These are phyloP conservation scores for Tilletia walkeri DNA, from an alignment of 1,284 basidiomycete genomes.

Conservation along the genomic window DNA sequence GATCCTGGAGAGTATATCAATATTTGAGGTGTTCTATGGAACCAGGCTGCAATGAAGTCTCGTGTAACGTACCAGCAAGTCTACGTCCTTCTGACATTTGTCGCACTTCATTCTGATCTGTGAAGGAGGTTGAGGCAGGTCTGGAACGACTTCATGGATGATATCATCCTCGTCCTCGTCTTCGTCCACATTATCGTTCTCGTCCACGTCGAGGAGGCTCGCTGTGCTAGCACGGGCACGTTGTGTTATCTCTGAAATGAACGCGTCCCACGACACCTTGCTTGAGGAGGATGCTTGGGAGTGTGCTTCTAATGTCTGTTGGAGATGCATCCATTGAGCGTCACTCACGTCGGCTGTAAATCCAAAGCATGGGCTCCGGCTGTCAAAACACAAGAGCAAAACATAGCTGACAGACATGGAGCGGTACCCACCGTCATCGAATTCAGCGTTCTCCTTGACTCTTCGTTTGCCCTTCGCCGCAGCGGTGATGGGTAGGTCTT, in stretches of 20 bases:
- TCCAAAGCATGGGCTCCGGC: background rate
- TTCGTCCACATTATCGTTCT: background rate
- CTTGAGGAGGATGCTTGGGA: background rate
- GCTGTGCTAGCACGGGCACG: background rate
- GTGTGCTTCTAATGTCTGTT: background rate
- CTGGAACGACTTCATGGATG: background rate
- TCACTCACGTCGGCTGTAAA: constrained; percentile 7
- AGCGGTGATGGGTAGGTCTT: background rate
- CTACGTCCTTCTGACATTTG: background rate
- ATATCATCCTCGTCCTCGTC: background rate
- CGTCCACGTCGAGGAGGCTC: background rate
- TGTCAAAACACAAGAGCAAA: background rate
- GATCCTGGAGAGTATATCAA: background rate
- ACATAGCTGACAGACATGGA: background rate
- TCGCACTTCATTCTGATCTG: background rate
- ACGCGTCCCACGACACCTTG: background rate
- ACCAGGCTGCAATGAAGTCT: background rate
- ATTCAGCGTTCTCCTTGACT: constrained; percentile 10
- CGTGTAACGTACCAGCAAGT: background rate
- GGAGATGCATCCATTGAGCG: background rate
- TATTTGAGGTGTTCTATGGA: background rate
- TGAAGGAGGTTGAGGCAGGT: background rate
- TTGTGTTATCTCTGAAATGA: background rate
- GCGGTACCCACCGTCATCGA: background rate
- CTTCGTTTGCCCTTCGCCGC: constrained; percentile 14